A percentile compares a stretch with the other conserved stretches of the same genome.
Evolutionary conservation across 208 protist species (phyloP).

Genomic region (Leishmania mexicana): DNA sequence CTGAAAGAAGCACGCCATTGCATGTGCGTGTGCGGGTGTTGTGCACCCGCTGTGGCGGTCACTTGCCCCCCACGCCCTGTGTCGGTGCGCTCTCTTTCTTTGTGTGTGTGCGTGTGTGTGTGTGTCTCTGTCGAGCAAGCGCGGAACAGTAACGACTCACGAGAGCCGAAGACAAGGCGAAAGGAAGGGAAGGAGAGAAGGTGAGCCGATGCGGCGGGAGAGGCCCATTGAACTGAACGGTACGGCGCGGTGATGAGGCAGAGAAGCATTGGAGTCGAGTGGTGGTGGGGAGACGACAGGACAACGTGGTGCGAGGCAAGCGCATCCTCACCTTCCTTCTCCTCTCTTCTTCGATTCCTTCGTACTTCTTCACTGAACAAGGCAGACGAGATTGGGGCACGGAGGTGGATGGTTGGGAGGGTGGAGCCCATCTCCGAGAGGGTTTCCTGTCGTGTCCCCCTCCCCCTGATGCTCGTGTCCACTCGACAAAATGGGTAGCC

Average conservation of each 20-base stretch:
- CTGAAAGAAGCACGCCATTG: not conserved
- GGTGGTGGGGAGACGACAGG: not conserved
- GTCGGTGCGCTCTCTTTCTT: not conserved
- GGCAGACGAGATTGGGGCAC: not conserved
- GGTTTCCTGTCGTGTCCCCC: not conserved
- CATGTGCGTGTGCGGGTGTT: not conserved
- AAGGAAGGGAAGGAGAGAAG: not conserved
- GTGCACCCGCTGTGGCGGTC: not conserved
- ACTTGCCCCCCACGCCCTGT: not conserved
- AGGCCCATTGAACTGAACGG: not conserved
- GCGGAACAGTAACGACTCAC: not conserved
- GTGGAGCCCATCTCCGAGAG: not conserved
- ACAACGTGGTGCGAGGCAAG: not conserved
- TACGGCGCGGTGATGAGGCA: not conserved
- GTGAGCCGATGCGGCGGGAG: not conserved
- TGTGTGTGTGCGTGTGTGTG: constrained; percentile 9
- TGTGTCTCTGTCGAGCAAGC: not conserved
- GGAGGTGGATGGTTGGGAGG: not conserved
- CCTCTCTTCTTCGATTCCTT: not conserved
- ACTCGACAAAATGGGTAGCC: not conserved
- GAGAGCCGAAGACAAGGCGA: not conserved
- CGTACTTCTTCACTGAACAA: not conserved
- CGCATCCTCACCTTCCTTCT: not conserved
- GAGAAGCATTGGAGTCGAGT: not conserved
- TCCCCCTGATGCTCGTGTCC: too few species aligned